Base-by-base conservation (phyloP, 169 alveolate species). In the Cryptosporidium baileyi region DNA sequence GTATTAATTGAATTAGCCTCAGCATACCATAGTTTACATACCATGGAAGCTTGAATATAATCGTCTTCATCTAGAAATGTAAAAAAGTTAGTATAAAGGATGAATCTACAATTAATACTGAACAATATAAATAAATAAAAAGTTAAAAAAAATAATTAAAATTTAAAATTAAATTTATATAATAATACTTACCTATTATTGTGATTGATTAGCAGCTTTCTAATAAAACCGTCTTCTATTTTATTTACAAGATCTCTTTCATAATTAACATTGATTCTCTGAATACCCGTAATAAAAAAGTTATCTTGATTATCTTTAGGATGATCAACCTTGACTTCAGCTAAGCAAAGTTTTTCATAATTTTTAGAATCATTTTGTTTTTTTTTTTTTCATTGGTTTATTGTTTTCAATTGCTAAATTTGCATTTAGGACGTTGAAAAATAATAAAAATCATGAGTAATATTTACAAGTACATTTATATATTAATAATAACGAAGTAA, bases 1-100 rank as follows among this genome's bases (percentile, higher is more conserved):
- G 60, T 26, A 22, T 57, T 41, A 3, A 74, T 47, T 15, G 85
- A 74, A 0, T 74, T 74, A 0, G 67, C 85, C 28, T 74, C 85
- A 0, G 85, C 85, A 74, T 52, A 54, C 85, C 85, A 74, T 22
- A 74, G 30, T 34, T 74, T 74, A 28, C 85, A 74, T 9, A 74
- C 85, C 43, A 74, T 30, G 32, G 85, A 74, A 5, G 67, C 67
- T 36, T 74, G 74, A 19, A 26, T 19, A n/a, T 22, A 40, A 32
- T 74, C 85, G n/a, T 74, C 28, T 8, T 74, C 85, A n/a, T 57
- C 57, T 13, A 74, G 26, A 40, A 38, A 74, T n/a, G 2, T 32
- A 30, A 74, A 74, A 2, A 74, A 32, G 6, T 60, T 60, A 17
- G 74, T 32, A 26, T 74, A 52, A 8, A 74, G 49, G 24, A 74